These are phyloP conservation scores for Luffa aegyptiaca DNA, from an alignment of 306 rosid genomes.

Conservation along the genomic window DNA sequence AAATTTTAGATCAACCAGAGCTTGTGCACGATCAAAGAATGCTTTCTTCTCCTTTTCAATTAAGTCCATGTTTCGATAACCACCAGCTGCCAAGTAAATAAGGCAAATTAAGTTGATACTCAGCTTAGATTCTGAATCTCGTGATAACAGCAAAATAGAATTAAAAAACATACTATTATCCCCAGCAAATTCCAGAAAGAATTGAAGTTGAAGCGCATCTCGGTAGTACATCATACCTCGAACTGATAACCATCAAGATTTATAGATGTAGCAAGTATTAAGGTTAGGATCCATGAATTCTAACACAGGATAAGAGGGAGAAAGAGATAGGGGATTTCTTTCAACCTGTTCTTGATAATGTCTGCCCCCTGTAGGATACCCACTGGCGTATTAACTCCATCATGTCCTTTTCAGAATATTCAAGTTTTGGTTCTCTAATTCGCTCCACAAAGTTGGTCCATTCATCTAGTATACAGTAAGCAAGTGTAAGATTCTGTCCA, in stretches of 20 bases:
- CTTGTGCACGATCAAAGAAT: conserved; percentile 39
- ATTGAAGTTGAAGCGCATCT: conserved; percentile 65
- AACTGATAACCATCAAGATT: conserved; percentile 36
- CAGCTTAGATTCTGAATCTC: conserved; percentile 8
- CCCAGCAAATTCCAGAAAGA: conserved; percentile 46
- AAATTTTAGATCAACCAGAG: conserved; percentile 85
- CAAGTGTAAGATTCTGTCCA: conserved; percentile 10
- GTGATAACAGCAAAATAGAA: not conserved
- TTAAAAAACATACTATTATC: conserved; percentile 43
- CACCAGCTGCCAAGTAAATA: conserved; percentile 40
- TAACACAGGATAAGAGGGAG: not conserved
- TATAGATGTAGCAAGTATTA: not conserved
- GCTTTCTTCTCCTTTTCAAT: conserved; percentile 15
- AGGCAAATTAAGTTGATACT: not conserved
- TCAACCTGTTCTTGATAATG: conserved; percentile 89
- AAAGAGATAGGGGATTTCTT: conserved; percentile 12
- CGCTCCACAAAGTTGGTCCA: conserved; percentile 71
- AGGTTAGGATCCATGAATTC: not conserved
- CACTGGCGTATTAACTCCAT: conserved; percentile 47
- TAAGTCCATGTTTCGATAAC: conserved; percentile 21
- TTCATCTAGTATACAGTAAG: conserved; percentile 55
- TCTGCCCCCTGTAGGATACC: conserved; percentile 97
- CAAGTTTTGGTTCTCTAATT: conserved; percentile 12
- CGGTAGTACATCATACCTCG: conserved; percentile 98
- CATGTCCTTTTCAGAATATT: conserved; percentile 12